phyloP scores from a whole-genome alignment of 164 flowering plant genomes.

The Tetrastigma voinierianum region DNA sequence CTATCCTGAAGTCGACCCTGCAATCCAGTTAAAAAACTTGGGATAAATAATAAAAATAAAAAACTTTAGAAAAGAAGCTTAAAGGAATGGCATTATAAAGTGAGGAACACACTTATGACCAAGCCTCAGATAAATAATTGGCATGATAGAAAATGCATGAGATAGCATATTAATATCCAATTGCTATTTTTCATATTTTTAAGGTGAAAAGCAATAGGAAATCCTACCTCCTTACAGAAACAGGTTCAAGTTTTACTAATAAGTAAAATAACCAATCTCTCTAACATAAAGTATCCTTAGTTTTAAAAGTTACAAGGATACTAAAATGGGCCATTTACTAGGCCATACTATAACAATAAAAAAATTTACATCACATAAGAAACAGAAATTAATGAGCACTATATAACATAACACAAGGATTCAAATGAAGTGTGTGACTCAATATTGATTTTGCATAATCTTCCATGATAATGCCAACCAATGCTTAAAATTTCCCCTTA shows the following conservation, averaged over 20 bases:
- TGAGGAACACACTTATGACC: not conserved
- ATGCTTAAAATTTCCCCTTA: not conserved
- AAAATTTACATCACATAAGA: not conserved
- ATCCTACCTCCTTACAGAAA: too few species aligned
- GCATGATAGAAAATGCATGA: not conserved
- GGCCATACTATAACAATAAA: too few species aligned
- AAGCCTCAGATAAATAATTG: not conserved
- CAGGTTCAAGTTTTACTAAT: too few species aligned
- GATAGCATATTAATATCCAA: too few species aligned
- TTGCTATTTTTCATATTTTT: too few species aligned
- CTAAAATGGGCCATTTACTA: too few species aligned
- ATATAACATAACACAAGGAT: not conserved
- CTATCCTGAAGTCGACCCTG: constrained; percentile 93
- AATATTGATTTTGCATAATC: not conserved
- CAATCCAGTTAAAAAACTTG: constrained; percentile 4
- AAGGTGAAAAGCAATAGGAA: too few species aligned
- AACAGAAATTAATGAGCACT: not conserved
- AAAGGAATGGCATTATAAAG: not conserved
- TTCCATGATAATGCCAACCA: not conserved
- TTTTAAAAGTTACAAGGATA: too few species aligned
- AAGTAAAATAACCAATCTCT: too few species aligned
- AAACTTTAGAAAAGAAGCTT: not conserved
- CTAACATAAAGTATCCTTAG: too few species aligned
- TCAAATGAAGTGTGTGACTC: not conserved
- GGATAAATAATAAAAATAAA: not conserved